These are phyloP conservation scores for Pyrenophora graminea DNA, from an alignment of 2,329 filamentous ascomycete genomes.

Conservation along the genomic window DNA sequence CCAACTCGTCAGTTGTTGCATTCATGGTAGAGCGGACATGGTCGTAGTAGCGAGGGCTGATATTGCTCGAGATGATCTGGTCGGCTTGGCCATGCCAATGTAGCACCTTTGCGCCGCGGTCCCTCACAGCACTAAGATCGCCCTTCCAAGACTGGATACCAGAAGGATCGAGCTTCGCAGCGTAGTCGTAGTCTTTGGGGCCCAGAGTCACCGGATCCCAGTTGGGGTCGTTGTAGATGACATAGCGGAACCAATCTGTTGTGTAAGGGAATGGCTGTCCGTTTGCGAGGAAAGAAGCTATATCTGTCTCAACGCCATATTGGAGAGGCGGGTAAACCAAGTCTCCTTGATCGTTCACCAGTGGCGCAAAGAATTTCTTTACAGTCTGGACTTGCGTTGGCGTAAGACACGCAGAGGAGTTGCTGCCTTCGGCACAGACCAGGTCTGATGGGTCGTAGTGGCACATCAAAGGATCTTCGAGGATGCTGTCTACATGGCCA, in stretches of 20 bases:
- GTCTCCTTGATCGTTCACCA: conserved; percentile 50
- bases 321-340: conserved; percentile 58
- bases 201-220: conserved; percentile 50
- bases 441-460: conserved; percentile 49
- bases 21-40: conserved; percentile 53
- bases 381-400: conserved; percentile 51
- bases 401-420: conserved; percentile 51
- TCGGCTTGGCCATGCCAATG: conserved; percentile 54
- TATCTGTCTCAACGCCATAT: conserved; percentile 52
- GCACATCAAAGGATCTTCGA: conserved; percentile 54
- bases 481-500: conserved; percentile 54
- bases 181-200: conserved; percentile 49
- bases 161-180: conserved; percentile 43
- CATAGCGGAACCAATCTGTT: conserved; percentile 56
- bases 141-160: conserved; percentile 50
- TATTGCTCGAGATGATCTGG: conserved; percentile 51
- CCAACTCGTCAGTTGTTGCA: conserved; percentile 38
- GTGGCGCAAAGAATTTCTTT: conserved; percentile 48
- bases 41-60: conserved; percentile 55
- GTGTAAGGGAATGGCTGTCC: conserved; percentile 51
- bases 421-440: conserved; percentile 39
- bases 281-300: conserved; percentile 45
- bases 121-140: conserved; percentile 44
- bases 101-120: conserved; percentile 53
- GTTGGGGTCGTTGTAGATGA: conserved; percentile 51